Base-by-base conservation (phyloP, 108 stramenopile species). In the Nitzschia sp. region DNA sequence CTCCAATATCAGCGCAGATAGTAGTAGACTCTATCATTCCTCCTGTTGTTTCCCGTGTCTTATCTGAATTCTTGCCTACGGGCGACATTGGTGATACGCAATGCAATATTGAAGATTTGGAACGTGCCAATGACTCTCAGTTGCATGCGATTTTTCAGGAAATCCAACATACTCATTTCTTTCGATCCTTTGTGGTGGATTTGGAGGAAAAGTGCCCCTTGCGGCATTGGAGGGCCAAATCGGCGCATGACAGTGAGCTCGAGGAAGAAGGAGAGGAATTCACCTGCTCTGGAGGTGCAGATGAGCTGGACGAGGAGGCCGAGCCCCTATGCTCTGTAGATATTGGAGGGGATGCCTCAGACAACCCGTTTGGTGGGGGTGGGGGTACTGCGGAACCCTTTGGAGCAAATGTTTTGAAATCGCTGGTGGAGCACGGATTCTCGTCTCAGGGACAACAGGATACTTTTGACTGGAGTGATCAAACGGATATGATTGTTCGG, bases 101-200 rank as follows among this genome's bases (percentile, higher is more conserved):
- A 2, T 95, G 94, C 72, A 84, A 90, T 64, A 82, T 91, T 18
- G 94, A 95, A 77, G 87, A 95, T 66, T 72, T 95, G 64, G 94
- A 95, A 74, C 64, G 78, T 24, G 94, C 94, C 76, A 95, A 95
- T 71, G 94, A 95, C 69, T 81, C 80, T 0, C 94, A 95, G 67
- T 64, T 95, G 49, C 75, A 90, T 67, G 66, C 80, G 28, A 95
- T 95, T 67, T 80, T 95, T 48, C 79, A 68, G 6, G 94, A 95
- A 68, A 77, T 95, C 55, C 75, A 79, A 70, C 82, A 85, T 24
- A 84, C 85, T 27, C 62, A 71, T 26, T 95, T 92, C 77, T 95
- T 95, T 68, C 81, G 82, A 21, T 80, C 68, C 58, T 92, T 92
- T 82, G 85, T 82, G 0, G 94, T 95, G 1, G 94, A 95, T 81